Conservation (phyloP, 176 grass and related monocot species). For the Musa schizocarpa region DNA sequence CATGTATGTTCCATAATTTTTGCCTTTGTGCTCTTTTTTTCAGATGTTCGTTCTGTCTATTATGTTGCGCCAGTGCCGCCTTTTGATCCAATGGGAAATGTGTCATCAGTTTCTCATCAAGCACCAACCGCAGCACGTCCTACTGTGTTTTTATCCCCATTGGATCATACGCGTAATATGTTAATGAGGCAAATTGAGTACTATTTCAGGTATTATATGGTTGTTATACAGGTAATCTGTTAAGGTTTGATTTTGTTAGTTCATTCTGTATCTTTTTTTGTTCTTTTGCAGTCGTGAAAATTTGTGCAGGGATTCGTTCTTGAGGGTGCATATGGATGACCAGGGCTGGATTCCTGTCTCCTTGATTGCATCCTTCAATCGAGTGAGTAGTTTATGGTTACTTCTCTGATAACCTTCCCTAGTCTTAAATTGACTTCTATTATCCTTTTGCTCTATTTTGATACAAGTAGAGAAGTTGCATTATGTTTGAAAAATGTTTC, state of each 20-base stretch:
- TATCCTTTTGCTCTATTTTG: background rate
- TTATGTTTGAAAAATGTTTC: no score
- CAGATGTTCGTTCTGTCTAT: conserved; percentile 25
- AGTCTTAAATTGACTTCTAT: background rate
- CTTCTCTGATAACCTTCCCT: background rate
- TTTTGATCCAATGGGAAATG: conserved; percentile 47
- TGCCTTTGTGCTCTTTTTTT: conserved; percentile 23
- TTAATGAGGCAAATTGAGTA: conserved; percentile 81
- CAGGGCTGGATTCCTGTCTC: conserved; percentile 77
- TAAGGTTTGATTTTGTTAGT: background rate
- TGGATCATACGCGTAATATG: conserved; percentile 24
- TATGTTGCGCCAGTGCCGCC: conserved; percentile 1
- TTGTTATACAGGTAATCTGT: background rate
- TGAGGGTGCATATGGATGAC: conserved; percentile 67
- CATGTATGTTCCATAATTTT: conserved; percentile 16
- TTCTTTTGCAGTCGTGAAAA: conserved; percentile 61
- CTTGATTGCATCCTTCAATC: conserved; percentile 70
- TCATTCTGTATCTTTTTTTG: conserved; percentile 16
- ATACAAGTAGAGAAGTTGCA: no score
- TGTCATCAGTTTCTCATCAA: conserved; percentile 27
- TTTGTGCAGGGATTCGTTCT: conserved; percentile 58
- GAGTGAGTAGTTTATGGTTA: conserved; percentile 30
- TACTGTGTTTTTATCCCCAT: conserved; percentile 26
- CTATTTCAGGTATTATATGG: conserved; percentile 67
- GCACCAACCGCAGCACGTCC: conserved; percentile 23